Base-by-base conservation (phyloP, 1,139 yeast species). In the Lodderomyces parapsilosis region DNA sequence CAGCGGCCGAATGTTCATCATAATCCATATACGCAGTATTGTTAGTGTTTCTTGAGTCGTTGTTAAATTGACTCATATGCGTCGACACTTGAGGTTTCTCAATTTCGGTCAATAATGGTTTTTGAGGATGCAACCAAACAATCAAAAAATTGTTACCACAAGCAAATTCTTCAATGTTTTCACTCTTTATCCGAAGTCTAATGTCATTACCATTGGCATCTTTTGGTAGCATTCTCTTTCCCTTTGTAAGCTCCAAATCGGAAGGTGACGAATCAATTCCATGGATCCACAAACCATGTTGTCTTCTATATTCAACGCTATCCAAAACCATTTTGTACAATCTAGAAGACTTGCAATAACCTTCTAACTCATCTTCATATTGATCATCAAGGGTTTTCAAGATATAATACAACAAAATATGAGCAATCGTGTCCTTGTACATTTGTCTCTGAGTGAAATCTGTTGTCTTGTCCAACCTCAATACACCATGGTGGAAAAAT, bases 401-500 rank as follows among this genome's bases (percentile, higher is more conserved):
- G 31, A 59, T 50, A 32, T 60, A 51, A 42, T 59, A 52, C 52
- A 71, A 56, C 15, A 66, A 42, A 6, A 57, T 49, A 47, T 68
- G 66, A 3, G 71, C 74, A 42, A 70, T 54, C 2, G 76, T 63
- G 40, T 73, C 77, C 41, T 57, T 62, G 11, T 61, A 49, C 33
- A 40, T 49, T 17, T 45, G 44, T n/a, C 45, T 33, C 28, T 51
- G 54, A 14, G 51, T 42, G 28, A 53, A 50, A 22, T 51, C 54
- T 13, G 48, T 45, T 10, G 47, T 34, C 4, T 45, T 42, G 15
- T 48, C 47, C 17, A 52, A 44, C 11, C 60, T 56, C 36, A 66
- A 46, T 39, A 65, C 63, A 81, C 82, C 77, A 47, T 69, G 70
- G 49, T 66, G 68, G 51, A 75, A 73, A 51, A 68, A 75, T 5